phyloP scores from a whole-genome alignment of 192 early-diverging fungal genomes.

The Backusella morwellensis region DNA sequence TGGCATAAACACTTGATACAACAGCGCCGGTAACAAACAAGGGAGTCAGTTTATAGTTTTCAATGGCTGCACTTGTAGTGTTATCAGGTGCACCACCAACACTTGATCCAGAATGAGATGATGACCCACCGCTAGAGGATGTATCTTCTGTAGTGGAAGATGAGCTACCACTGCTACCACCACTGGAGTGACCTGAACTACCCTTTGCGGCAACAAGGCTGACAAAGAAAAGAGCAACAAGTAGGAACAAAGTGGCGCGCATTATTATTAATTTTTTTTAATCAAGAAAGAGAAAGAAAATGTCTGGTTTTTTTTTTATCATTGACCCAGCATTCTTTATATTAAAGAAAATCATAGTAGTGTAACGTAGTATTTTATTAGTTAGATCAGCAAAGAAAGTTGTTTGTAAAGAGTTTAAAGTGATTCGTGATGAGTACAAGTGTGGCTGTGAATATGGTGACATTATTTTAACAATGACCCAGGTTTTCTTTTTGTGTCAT shows the following conservation, averaged over 20 bases:
- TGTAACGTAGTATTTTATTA: neutral
- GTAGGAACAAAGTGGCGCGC: neutral
- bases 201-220: neutral
- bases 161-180: neutral
- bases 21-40: neutral
- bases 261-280: neutral
- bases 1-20: neutral
- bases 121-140: neutral
- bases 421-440: neutral
- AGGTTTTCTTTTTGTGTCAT: neutral
- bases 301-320: neutral
- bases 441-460: neutral
- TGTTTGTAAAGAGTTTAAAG: neutral
- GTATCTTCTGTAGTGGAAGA: neutral
- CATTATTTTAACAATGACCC: neutral
- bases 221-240: neutral
- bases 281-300: neutral
- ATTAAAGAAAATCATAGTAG: neutral
- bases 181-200: neutral
- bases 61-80: neutral
- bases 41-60: neutral
- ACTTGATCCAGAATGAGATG: neutral
- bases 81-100: neutral
- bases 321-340: neutral
- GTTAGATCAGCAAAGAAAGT: neutral